Evolutionary conservation across 805 yeast genomes (phyloP).

Genomic region (Wickerhamomyces subpelliculosus): DNA sequence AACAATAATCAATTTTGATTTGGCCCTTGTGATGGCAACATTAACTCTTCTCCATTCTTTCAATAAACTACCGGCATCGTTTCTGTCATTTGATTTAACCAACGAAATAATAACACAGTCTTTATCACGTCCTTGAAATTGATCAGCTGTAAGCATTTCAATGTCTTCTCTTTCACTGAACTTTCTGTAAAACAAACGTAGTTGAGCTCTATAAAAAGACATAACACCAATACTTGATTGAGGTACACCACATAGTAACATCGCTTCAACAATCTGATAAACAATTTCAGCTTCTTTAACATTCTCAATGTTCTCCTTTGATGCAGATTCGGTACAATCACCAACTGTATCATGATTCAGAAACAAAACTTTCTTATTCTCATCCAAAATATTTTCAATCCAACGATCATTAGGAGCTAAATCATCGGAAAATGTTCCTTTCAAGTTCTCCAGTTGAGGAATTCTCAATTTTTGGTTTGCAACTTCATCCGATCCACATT

Average conservation of each 20-base stretch:
- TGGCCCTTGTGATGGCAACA: constrained; percentile 91
- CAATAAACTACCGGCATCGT: constrained; percentile 67
- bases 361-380: constrained; percentile 60
- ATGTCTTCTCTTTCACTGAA: constrained; percentile 33
- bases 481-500: constrained; percentile 65
- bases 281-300: constrained; percentile 64
- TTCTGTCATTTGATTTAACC: constrained; percentile 69
- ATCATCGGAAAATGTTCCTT: constrained; percentile 2
- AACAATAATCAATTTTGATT: constrained; percentile 70
- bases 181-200: constrained; percentile 36
- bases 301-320: constrained; percentile 69
- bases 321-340: constrained; percentile 41
- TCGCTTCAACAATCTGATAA: constrained; percentile 50
- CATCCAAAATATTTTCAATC: constrained; percentile 51
- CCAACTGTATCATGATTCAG: constrained; percentile 69
- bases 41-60: constrained; percentile 89
- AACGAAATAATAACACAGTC: constrained; percentile 85
- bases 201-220: constrained; percentile 83
- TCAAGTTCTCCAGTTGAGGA: constrained; percentile 27
- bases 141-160: constrained; percentile 89
- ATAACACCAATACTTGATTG: constrained; percentile 71
- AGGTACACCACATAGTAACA: constrained; percentile 53
- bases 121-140: constrained; percentile 93
- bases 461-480: constrained; percentile 50
- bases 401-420: constrained; percentile 30